phyloP scores from a whole-genome alignment of 805 yeast genomes.

The Starmerella apis region DNA sequence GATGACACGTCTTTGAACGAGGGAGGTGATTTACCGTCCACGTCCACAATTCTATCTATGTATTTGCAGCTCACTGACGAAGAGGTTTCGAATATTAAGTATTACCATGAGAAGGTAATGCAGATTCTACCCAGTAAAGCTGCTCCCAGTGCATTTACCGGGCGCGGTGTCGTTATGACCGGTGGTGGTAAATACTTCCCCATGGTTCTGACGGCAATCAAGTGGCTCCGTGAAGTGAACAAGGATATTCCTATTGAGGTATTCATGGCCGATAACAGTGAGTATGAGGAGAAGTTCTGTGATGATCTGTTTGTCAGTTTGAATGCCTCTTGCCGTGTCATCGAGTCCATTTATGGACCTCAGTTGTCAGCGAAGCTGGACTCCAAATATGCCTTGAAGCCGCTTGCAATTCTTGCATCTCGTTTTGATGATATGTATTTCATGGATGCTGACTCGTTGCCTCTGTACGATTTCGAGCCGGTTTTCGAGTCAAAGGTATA shows the following conservation, averaged over 20 bases:
- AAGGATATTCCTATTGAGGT: slow-evolving; percentile 69
- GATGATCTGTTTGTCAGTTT: slow-evolving; percentile 48
- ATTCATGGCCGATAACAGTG: slow-evolving; percentile 57
- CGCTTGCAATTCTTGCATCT: slow-evolving; percentile 60
- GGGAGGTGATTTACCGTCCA: slow-evolving; percentile 18
- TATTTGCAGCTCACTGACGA: slow-evolving; percentile 19
- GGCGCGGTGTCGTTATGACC: slow-evolving; percentile 54
- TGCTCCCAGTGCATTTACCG: slow-evolving; percentile 24
- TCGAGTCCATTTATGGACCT: slow-evolving; percentile 52
- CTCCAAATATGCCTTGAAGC: slow-evolving; percentile 57
- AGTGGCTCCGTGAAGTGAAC: slow-evolving; percentile 54
- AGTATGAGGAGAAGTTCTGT: slow-evolving; percentile 65
- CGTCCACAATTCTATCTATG: slow-evolving; percentile 13
- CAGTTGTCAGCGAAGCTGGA: slow-evolving; percentile 40
- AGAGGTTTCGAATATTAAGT: slow-evolving; percentile 13
- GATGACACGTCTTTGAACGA: slow-evolving; percentile 29
- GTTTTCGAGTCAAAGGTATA: slow-evolving; percentile 52
- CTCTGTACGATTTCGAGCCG: slow-evolving; percentile 52
- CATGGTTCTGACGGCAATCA: slow-evolving; percentile 55
- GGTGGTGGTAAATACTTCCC: slow-evolving; percentile 77
- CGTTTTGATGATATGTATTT: slow-evolving; percentile 61
- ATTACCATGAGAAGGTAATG: slow-evolving; percentile 16
- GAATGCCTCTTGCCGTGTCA: slow-evolving; percentile 56
- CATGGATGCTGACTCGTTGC: slow-evolving; percentile 68
- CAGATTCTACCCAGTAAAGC: slow-evolving; percentile 12